A percentile compares a stretch with the other conserved stretches of the same genome.
phyloP scores from a whole-genome alignment of 306 rosid species.

The Dicorynia guianensis region DNA sequence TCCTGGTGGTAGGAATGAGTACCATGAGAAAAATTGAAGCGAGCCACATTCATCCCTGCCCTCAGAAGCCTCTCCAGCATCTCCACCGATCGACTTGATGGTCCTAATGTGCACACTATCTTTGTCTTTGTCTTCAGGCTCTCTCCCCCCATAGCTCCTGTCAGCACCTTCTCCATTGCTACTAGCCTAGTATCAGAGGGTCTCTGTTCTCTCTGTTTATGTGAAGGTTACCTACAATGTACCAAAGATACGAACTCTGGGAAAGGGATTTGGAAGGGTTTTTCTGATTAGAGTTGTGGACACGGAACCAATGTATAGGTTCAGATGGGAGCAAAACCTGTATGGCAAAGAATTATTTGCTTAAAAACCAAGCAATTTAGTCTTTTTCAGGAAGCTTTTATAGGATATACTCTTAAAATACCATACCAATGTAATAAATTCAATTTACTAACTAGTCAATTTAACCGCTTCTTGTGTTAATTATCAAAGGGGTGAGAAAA shows the following conservation, averaged over 20 bases:
- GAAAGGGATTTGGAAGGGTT: neutral
- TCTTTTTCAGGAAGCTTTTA: neutral
- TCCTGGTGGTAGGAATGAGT: conserved; percentile 51
- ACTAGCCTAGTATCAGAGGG: neutral
- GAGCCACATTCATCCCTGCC: conserved; percentile 50
- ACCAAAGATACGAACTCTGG: too few species aligned
- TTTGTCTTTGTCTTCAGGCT: conserved; percentile 30
- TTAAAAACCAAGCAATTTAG: neutral
- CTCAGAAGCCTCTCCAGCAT: conserved; percentile 37
- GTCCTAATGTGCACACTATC: conserved; percentile 43
- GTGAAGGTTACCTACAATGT: neutral
- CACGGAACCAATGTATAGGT: neutral
- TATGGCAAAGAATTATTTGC: neutral
- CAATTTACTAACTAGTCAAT: too few species aligned
- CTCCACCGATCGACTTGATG: conserved; percentile 26
- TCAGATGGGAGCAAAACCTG: neutral
- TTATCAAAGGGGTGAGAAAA: too few species aligned
- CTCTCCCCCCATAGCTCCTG: neutral
- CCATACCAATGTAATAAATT: too few species aligned
- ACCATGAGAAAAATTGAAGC: conserved; percentile 56
- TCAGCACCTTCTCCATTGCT: conserved; percentile 23
- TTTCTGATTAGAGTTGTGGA: neutral
- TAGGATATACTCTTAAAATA: neutral
- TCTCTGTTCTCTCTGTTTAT: neutral
- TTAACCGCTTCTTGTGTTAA: too few species aligned